These are phyloP conservation scores for Yamadazyma friedrichii DNA, from an alignment of 1,139 yeast species.

Conservation along the genomic window DNA sequence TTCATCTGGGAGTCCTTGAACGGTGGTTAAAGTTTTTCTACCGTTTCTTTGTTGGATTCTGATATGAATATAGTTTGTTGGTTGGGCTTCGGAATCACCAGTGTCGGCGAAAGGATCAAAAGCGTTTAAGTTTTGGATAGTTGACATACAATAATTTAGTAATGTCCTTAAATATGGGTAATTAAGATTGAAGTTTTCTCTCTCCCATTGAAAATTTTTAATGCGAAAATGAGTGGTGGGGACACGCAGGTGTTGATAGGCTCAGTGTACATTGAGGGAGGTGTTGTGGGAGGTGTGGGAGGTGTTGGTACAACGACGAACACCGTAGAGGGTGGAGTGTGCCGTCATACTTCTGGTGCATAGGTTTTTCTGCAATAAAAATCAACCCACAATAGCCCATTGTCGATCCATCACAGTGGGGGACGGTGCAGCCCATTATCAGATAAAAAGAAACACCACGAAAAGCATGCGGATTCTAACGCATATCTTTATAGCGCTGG, in stretches of 20 bases:
- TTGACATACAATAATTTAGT: constrained; percentile 54
- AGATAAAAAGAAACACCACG: too few relatives aligned
- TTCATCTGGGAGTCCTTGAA: constrained; percentile 94
- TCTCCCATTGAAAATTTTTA: constrained; percentile 5
- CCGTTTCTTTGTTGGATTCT: constrained; percentile 99
- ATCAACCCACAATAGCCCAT: too few relatives aligned
- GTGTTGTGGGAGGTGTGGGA: background rate
- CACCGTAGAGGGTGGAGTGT: too few relatives aligned
- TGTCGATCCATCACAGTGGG: too few relatives aligned
- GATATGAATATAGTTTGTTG: constrained; percentile 93
- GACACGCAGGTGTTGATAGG: constrained; percentile 1
- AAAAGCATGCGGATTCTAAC: too few relatives aligned
- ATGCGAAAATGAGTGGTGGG: constrained; percentile 2
- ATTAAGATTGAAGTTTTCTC: background rate
- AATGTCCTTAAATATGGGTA: too few relatives aligned
- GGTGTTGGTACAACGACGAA: too few relatives aligned
- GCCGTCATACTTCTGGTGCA: too few relatives aligned
- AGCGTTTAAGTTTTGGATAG: constrained; percentile 96
- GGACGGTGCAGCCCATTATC: too few relatives aligned
- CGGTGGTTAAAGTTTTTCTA: constrained; percentile 97
- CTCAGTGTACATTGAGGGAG: background rate
- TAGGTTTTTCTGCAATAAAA: too few relatives aligned
- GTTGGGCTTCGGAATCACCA: constrained; percentile 98
- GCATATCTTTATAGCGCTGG: too few relatives aligned
- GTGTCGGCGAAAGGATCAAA: constrained; percentile 99